Evolutionary conservation across 805 yeast species (phyloP), one percentile per base, ranked within the genome.

Genomic region (Wickerhamomyces kurtzmanii): DNA sequence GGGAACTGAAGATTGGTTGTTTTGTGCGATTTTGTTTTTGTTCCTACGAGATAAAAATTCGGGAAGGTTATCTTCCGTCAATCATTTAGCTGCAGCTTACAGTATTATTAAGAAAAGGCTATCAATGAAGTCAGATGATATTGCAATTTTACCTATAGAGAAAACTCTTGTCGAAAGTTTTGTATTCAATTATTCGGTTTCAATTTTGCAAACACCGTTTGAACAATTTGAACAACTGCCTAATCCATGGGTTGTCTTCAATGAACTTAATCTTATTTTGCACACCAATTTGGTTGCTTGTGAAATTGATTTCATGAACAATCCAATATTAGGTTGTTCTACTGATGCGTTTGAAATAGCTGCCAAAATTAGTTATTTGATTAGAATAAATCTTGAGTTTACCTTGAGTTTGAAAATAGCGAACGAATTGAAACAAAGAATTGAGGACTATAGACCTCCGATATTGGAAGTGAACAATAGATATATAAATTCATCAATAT

Each of bases 241-340:
- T 9, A 32, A 31, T 15, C 42, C 41, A 5, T 37, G 37, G 26
- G 31, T 34, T 10, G 27, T 29, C 13, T 34, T 39, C 7, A 29
- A 34, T 6, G 33, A 34, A 15, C 22, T 39, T 21, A 34, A 34
- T 15, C 26, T 28, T 8, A 29, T 39, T 27, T 22, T 39, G 24
- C 35, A 39, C 6, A 50, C 53, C 3, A 32, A 45, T 8, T 47
- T 38, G 30, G 37, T 37, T 22, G 43, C 41, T 22, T 39, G 43
- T 29, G 42, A 40, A 11, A 46, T 47, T 12, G 50, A 48, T 20
- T 60, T 64, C 64, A 53, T 59, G 57, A 60, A 57, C 28, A 54
- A 60, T 30, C 67, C 67, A 1, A 53, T 60, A 5, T 39, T 56
- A 31, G 67, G 67, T 3, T 55, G 64, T 12, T 52, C 63, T 2